Evolutionary conservation across 2,329 filamentous ascomycete species (phyloP).

Genomic region (Cladophialophora exuberans): DNA sequence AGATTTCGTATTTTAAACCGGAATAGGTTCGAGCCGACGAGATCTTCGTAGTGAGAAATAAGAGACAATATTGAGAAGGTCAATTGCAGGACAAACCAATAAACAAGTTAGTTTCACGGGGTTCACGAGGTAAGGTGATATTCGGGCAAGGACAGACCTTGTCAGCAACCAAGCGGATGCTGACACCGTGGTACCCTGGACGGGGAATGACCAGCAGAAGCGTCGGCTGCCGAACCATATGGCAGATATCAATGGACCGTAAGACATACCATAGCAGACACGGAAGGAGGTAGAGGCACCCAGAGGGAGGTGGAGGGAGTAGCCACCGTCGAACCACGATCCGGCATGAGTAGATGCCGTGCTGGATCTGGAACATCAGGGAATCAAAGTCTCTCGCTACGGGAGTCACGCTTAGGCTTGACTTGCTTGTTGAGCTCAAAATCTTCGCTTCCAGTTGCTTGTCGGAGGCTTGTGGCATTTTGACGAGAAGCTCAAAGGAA

Average conservation of each 20-base stretch:
- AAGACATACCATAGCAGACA: too few relatives aligned
- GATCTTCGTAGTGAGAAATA: not conserved
- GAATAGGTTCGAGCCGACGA: not conserved
- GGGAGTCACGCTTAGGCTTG: too few relatives aligned
- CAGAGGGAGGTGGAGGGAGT: not conserved
- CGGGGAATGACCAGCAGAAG: too few relatives aligned
- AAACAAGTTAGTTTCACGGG: not conserved
- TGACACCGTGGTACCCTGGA: too few relatives aligned
- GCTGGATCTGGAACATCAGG: conserved; percentile 15
- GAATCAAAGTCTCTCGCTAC: not conserved
- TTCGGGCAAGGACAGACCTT: not conserved
- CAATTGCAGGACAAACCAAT: not conserved
- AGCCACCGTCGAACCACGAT: conserved; percentile 6
- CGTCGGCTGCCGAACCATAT: too few relatives aligned
- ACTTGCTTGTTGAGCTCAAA: not conserved
- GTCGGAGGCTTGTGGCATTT: not conserved
- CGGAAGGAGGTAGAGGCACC: not conserved
- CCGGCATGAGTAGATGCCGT: not conserved
- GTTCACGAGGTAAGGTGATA: not conserved
- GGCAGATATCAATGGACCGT: too few relatives aligned
- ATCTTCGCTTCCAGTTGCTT: conserved; percentile 7
- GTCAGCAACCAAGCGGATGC: not conserved
- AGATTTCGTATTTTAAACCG: conserved; percentile 4
- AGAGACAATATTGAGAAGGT: not conserved
- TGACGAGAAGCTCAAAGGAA: not conserved